phyloP scores from a whole-genome alignment of 495 filamentous ascomycete species.

The Oleoguttula mirabilis region DNA sequence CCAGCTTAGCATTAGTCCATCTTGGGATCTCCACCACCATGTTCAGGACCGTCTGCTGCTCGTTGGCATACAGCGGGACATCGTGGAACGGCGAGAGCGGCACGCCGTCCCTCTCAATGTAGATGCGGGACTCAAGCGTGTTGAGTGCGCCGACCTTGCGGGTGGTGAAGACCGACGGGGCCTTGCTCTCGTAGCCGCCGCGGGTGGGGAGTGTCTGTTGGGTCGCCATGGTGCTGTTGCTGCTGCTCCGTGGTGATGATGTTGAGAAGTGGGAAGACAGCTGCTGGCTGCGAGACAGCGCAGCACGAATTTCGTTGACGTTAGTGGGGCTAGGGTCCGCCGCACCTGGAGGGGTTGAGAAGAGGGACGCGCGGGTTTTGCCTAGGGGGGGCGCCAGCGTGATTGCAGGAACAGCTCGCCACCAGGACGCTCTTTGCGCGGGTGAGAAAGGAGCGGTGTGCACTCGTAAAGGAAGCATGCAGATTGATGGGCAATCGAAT shows the following conservation, averaged over 20 bases:
- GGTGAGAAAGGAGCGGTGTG: no score
- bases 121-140: conserved; percentile 95
- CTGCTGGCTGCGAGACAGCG: conserved; percentile 22
- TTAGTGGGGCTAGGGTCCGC: conserved; percentile 20
- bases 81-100: conserved; percentile 96
- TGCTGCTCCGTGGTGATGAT: conserved; percentile 28
- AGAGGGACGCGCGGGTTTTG: no score
- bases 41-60: conserved; percentile 87
- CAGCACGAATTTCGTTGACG: conserved; percentile 17
- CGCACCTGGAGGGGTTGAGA: no score
- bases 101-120: conserved; percentile 92
- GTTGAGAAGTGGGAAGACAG: conserved; percentile 31
- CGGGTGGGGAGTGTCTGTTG: conserved; percentile 54
- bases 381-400: no score
- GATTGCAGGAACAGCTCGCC: no score
- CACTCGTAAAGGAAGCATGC: no score
- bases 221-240: conserved; percentile 40
- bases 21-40: conserved; percentile 99
- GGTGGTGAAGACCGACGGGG: conserved; percentile 45
- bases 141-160: conserved; percentile 82
- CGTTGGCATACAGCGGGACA: conserved; percentile 91
- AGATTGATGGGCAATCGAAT: no score
- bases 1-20: conserved; percentile 99
- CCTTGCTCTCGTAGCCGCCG: conserved; percentile 41
- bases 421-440: no score